A percentile compares a stretch with the other conserved stretches of the same genome.
Evolutionary conservation across 2,329 filamentous ascomycete species (phyloP).

Genomic region (Pestalotiopsis sp.): DNA sequence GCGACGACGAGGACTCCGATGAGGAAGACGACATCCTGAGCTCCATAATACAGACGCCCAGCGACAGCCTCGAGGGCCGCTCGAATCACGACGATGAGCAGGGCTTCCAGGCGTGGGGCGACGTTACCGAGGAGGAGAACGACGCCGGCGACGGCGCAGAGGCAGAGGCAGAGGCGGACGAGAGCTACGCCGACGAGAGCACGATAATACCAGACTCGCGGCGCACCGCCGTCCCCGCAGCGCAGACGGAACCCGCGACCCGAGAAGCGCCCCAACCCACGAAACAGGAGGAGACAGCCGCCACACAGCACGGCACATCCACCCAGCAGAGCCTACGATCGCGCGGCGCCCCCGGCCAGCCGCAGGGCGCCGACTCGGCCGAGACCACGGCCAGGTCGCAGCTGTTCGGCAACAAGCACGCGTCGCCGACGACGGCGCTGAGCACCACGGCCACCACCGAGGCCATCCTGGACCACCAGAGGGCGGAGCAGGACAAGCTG

Average conservation of each 20-base stretch:
- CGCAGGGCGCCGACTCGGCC: slow-evolving; percentile 14
- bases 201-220: slow-evolving; percentile 1
- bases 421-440: slow-evolving; percentile 34
- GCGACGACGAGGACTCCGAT: slow-evolving; percentile 36
- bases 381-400: slow-evolving; percentile 37
- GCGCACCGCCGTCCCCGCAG: neutral
- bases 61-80: slow-evolving; percentile 47
- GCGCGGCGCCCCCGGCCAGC: neutral
- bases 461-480: slow-evolving; percentile 74
- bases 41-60: slow-evolving; percentile 52
- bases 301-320: slow-evolving; percentile 17
- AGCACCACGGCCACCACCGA: slow-evolving; percentile 62
- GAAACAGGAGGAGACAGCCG: slow-evolving; percentile 6
- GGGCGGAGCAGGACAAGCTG: slow-evolving; percentile 79
- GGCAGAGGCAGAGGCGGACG: slow-evolving; percentile 15
- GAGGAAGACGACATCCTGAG: slow-evolving; percentile 61
- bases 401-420: slow-evolving; percentile 45
- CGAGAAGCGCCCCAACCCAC: neutral
- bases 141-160: slow-evolving; percentile 12
- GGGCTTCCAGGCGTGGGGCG: slow-evolving; percentile 6
- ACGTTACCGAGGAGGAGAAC: neutral
- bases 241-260: slow-evolving; percentile 15
- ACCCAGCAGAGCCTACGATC: slow-evolving; percentile 34
- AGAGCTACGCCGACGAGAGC: slow-evolving; percentile 8
- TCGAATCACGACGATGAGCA: slow-evolving; percentile 26